phyloP scores from a whole-genome alignment of 31 red algal genomes.

The Endocladia muricata region DNA sequence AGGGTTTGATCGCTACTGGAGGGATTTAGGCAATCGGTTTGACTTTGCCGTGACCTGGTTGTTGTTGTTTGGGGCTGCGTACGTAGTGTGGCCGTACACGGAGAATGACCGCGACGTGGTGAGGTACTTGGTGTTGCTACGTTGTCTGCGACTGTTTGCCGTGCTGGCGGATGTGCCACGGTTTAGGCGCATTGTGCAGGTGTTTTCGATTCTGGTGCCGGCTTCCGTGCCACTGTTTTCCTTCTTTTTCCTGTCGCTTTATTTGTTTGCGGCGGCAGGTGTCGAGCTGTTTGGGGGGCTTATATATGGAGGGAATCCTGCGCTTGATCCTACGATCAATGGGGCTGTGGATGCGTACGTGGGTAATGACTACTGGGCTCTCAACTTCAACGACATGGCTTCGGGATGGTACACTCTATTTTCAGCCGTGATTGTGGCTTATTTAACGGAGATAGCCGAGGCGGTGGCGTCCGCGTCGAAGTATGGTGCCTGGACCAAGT shows the following conservation, averaged over 20 bases:
- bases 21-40: conserved; percentile 69
- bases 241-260: conserved; percentile 71
- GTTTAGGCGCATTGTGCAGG: conserved; percentile 59
- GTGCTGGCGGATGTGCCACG: conserved; percentile 62
- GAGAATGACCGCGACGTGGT: conserved; percentile 59
- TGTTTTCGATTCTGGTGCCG: conserved; percentile 64
- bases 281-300: conserved; percentile 78
- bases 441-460: conserved; percentile 72
- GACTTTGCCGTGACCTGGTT: conserved; percentile 65
- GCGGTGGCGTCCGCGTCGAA: conserved; percentile 47
- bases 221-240: conserved; percentile 78
- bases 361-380: conserved; percentile 58
- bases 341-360: conserved; percentile 56
- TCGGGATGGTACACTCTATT: conserved; percentile 77
- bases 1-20: conserved; percentile 72
- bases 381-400: conserved; percentile 86
- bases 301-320: conserved; percentile 61
- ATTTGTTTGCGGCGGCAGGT: conserved; percentile 59
- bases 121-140: conserved; percentile 57
- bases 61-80: conserved; percentile 45
- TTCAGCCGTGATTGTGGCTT: conserved; percentile 67
- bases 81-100: conserved; percentile 36
- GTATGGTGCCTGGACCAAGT: conserved; percentile 63
- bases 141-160: conserved; percentile 55
- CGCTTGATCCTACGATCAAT: conserved; percentile 42